These are phyloP conservation scores for Suillus discolor DNA, from an alignment of 768 basidiomycete species.

Conservation along the genomic window DNA sequence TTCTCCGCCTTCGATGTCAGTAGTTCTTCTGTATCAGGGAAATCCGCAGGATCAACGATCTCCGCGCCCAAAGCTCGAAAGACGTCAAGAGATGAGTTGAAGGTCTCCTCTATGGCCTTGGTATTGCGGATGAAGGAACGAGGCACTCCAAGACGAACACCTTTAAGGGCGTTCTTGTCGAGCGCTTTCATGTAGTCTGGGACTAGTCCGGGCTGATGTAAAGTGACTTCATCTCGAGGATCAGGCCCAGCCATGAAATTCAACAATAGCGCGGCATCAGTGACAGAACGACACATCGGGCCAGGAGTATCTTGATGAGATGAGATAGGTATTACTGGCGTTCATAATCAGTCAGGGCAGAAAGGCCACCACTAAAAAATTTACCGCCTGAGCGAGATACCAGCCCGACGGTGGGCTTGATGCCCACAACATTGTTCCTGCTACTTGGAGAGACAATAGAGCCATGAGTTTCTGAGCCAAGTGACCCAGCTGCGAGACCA, in stretches of 20 bases:
- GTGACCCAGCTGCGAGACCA: conserved; percentile 43
- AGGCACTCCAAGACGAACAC: conserved; percentile 58
- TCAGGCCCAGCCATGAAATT: conserved; percentile 56
- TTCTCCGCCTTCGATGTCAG: conserved; percentile 48
- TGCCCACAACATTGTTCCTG: conserved; percentile 44
- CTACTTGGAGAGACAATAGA: conserved; percentile 46
- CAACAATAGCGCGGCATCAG: conserved; percentile 58
- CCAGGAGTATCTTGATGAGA: conserved; percentile 61
- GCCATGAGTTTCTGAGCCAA: conserved; percentile 52
- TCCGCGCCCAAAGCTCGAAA: conserved; percentile 45
- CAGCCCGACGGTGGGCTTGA: conserved; percentile 42
- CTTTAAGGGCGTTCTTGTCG: conserved; percentile 45
- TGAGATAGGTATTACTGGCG: conserved; percentile 58
- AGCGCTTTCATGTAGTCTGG: conserved; percentile 62
- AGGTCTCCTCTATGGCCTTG: conserved; percentile 33
- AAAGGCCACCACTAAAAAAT: background rate
- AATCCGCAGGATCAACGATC: conserved; percentile 56
- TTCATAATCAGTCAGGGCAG: background rate
- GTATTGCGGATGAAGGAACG: conserved; percentile 33
- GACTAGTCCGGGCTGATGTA: conserved; percentile 48
- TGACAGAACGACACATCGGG: conserved; percentile 54
- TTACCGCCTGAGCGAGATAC: conserved; percentile 40
- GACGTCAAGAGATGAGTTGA: conserved; percentile 40
- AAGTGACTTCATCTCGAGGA: conserved; percentile 52
- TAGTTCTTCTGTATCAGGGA: conserved; percentile 48